Base-by-base conservation (phyloP, 305 asterid genomes). In the Fraxinus floribunda region DNA sequence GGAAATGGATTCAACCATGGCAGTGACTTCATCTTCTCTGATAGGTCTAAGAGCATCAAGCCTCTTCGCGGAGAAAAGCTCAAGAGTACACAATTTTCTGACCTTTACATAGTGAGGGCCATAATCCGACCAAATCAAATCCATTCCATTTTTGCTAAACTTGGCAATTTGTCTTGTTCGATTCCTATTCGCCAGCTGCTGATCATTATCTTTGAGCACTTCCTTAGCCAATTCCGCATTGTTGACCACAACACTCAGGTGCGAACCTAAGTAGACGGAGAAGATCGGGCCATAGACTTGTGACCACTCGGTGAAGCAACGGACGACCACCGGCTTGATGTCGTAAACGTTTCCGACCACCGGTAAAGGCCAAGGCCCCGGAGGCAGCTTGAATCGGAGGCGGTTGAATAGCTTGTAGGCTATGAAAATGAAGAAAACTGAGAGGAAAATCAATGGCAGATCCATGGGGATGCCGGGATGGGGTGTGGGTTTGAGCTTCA, bases 291-390 rank as follows among this genome's bases (percentile, higher is more conserved):
- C 94, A 81, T 87, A 91, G 0, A 38, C 55, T n/a, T 85, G 73
- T 0, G 94, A 78, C 94, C 92, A 91, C 18, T 91, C 93, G 9
- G 90, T 87, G 85, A 90, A 90, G 74, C 91, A 88, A 0, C 92
- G 88, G 49, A 91, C 91, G 10, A 89, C 82, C 26, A 89, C 87
- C 0, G 94, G 94, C 35, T 91, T 88, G 6, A 91, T 80, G 85
- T 86, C 85, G 82, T 83, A 83, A 0, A 90, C 88, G 89, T 91
- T 91, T 1, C 93, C 93, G 76, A 91, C 88, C 72, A 91, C 7
- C 0, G 94, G 94, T 11, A 84, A 82, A 0, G 93, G 90, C 18
- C 89, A 81, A 2, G 94, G 93, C n/a, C 94, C 91, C 4, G 94
- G 93, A 3, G 94, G 94, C 2, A 90, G 82, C 77, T 85, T 88